A percentile compares a stretch with the other conserved stretches of the same genome.
Conservation (phyloP, 1,284 basidiomycete species). For the Rhodotorula mucilaginosa region DNA sequence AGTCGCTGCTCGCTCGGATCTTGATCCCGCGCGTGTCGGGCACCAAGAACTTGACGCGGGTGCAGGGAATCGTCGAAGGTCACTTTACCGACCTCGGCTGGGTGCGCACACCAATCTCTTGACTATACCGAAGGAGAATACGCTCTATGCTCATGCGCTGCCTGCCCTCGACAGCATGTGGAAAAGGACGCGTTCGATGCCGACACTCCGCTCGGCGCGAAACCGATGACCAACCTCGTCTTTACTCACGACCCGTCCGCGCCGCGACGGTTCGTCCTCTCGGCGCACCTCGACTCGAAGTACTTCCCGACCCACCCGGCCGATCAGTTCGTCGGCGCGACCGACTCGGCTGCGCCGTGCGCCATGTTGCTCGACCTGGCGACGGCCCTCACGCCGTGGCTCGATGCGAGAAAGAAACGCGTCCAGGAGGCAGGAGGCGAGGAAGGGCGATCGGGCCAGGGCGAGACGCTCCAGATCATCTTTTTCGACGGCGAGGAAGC, state of each 20-base stretch:
- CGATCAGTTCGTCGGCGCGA: slow-evolving; percentile 93
- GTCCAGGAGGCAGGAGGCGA: slow-evolving; percentile 52
- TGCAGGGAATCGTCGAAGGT: slow-evolving; percentile 36
- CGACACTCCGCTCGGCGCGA: slow-evolving; percentile 77
- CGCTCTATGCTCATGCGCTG: not conserved
- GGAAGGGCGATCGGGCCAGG: slow-evolving; percentile 55
- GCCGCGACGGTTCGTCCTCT: slow-evolving; percentile 73
- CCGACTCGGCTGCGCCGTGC: slow-evolving; percentile 93
- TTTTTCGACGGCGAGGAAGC: slow-evolving; percentile 99
- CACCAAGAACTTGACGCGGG: slow-evolving; percentile 32
- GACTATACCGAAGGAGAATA: no score
- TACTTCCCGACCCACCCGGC: slow-evolving; percentile 66
- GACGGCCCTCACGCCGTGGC: slow-evolving; percentile 68
- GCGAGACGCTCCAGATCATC: slow-evolving; percentile 87
- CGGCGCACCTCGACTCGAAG: slow-evolving; percentile 96
- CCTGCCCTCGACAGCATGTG: slow-evolving; percentile 16
- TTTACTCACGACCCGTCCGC: slow-evolving; percentile 91
- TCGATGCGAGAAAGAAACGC: slow-evolving; percentile 63
- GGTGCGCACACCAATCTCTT: not conserved
- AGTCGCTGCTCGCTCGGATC: slow-evolving; percentile 33
- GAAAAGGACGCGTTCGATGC: slow-evolving; percentile 66
- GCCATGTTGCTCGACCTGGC: slow-evolving; percentile 90
- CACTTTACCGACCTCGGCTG: slow-evolving; percentile 36
- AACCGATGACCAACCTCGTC: slow-evolving; percentile 84
- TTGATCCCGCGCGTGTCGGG: slow-evolving; percentile 41